Conservation (phyloP, 1,284 basidiomycete species). For the Jaminaea rosea region DNA sequence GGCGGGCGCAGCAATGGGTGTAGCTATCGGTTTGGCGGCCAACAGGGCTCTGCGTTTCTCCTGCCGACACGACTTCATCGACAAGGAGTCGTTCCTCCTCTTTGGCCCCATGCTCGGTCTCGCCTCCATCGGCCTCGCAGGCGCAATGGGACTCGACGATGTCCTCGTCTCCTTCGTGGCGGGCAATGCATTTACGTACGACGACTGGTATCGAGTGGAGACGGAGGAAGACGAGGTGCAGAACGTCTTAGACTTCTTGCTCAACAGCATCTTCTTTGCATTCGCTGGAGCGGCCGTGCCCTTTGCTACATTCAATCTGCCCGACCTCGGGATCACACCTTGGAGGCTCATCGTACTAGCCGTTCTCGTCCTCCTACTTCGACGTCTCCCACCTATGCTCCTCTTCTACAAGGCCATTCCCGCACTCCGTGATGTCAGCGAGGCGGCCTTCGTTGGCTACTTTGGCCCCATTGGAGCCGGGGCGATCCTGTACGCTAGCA, state of each 20-base stretch:
- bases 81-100: slow-evolving; percentile 36
- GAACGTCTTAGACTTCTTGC: slow-evolving; percentile 32
- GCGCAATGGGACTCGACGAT: slow-evolving; percentile 27
- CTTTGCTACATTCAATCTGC: slow-evolving; percentile 25
- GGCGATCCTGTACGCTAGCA: slow-evolving; percentile 23
- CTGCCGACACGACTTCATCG: slow-evolving; percentile 27
- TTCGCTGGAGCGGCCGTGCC: slow-evolving; percentile 41
- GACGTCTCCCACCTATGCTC: slow-evolving; percentile 42
- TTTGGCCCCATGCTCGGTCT: slow-evolving; percentile 30
- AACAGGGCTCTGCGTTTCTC: slow-evolving; percentile 23
- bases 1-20: slow-evolving; percentile 21
- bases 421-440: slow-evolving; percentile 27
- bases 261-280: slow-evolving; percentile 47
- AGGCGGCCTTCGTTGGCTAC: slow-evolving; percentile 47
- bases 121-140: slow-evolving; percentile 31
- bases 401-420: slow-evolving; percentile 38
- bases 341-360: slow-evolving; percentile 47
- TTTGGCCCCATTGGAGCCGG: slow-evolving; percentile 50
- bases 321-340: slow-evolving; percentile 40
- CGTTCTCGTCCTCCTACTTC: slow-evolving; percentile 49
- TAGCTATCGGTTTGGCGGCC: slow-evolving; percentile 23
- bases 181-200: slow-evolving; percentile 33
- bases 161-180: slow-evolving; percentile 34
- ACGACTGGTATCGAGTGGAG: slow-evolving; percentile 37
- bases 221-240: slow-evolving; percentile 38